Conservation (phyloP, 306 rosid species). For the Alnus glutinosa region DNA sequence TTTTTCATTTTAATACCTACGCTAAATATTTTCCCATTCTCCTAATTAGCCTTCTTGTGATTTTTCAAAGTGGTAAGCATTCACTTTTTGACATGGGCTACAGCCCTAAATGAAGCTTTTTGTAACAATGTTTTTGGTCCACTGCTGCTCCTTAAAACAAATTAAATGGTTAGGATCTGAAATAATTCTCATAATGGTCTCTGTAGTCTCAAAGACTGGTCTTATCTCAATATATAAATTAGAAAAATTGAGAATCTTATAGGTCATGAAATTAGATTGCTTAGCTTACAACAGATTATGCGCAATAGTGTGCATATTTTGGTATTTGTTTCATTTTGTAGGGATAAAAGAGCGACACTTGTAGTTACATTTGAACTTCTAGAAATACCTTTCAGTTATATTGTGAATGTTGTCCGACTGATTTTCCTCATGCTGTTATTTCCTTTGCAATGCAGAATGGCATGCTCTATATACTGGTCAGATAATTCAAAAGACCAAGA, state of each 20-base stretch:
- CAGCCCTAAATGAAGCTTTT: neutral
- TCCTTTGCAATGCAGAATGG: conserved; percentile 33
- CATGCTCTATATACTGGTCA: conserved; percentile 33
- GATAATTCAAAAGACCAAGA: conserved; percentile 39
- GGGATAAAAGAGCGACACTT: neutral
- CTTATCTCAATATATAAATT: neutral
- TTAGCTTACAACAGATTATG: neutral
- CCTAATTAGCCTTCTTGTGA: neutral
- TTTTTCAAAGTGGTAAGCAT: neutral
- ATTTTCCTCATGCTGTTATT: neutral
- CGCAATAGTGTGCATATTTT: neutral
- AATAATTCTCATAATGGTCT: neutral
- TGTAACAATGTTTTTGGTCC: neutral
- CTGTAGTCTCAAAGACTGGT: neutral
- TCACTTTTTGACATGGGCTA: neutral
- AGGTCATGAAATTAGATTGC: neutral
- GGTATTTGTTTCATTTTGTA: neutral
- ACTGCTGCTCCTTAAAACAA: neutral
- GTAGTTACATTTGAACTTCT: neutral
- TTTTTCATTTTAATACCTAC: neutral
- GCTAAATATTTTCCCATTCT: neutral
- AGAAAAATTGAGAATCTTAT: neutral
- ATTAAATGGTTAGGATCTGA: neutral
- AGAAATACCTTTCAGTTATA: neutral
- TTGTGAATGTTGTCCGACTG: neutral